Conservation (phyloP, 306 rosid genomes). For the Cicer chorassanicum region DNA sequence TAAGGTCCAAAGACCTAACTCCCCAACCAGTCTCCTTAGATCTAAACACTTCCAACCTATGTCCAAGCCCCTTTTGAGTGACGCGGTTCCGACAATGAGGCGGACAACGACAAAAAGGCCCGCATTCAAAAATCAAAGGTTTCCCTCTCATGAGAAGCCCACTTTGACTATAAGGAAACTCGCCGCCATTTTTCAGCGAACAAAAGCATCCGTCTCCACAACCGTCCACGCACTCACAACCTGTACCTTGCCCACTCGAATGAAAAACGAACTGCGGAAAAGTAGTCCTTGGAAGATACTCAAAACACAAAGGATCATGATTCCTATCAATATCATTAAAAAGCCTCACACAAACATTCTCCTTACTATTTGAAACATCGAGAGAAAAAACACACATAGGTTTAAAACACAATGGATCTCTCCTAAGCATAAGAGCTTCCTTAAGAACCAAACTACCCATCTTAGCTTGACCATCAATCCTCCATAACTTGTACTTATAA, state of each 20-base stretch:
- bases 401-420: conserved; percentile 55
- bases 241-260: conserved; percentile 60
- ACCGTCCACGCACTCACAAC: conserved; percentile 68
- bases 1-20: conserved; percentile 93
- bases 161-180: conserved; percentile 65
- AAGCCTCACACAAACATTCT: conserved; percentile 61
- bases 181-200: conserved; percentile 80
- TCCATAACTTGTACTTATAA: conserved; percentile 73
- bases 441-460: conserved; percentile 80
- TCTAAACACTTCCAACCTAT: conserved; percentile 83
- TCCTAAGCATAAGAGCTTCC: conserved; percentile 65
- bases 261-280: conserved; percentile 73
- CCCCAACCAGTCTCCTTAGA: conserved; percentile 96
- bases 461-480: conserved; percentile 84
- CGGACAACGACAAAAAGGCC: conserved; percentile 77
- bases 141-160: conserved; percentile 87
- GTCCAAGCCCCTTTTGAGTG: conserved; percentile 67
- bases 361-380: conserved; percentile 68
- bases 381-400: conserved; percentile 67
- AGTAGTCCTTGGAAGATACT: conserved; percentile 68
- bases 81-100: conserved; percentile 83
- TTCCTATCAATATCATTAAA: conserved; percentile 78
- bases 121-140: conserved; percentile 88
- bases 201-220: conserved; percentile 77
- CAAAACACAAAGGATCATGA: conserved; percentile 66